phyloP scores from a whole-genome alignment of 495 filamentous ascomycete genomes.

The Usnea hakonensis region DNA sequence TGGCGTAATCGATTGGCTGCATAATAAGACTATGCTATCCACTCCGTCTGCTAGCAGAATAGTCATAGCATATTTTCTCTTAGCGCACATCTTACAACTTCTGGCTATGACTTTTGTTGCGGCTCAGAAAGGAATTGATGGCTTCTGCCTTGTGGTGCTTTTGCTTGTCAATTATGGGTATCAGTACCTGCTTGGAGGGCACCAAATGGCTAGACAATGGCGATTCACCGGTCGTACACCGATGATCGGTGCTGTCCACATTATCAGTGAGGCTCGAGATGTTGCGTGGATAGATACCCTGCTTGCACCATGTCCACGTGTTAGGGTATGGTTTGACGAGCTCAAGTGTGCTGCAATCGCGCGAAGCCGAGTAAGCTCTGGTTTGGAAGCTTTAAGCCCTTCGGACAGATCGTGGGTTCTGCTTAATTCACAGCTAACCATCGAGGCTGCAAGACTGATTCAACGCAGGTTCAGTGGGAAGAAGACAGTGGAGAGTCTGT shows the following conservation, averaged over 20 bases:
- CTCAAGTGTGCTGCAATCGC: background rate
- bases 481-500: background rate
- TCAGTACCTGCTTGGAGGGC: conserved; percentile 1
- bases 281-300: conserved; percentile 18
- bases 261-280: conserved; percentile 8
- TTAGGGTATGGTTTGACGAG: conserved; percentile 9
- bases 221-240: conserved; percentile 16
- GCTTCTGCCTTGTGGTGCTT: conserved; percentile 17
- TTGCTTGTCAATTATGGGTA: background rate
- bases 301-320: conserved; percentile 12
- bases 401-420: conserved; percentile 14
- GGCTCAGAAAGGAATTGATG: conserved; percentile 23
- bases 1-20: conserved; percentile 19
- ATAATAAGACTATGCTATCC: conserved; percentile 23
- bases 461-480: background rate
- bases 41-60: background rate
- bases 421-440: conserved; percentile 9
- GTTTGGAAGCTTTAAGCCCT: background rate
- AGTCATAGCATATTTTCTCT: background rate
- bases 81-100: conserved; percentile 17
- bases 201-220: conserved; percentile 16
- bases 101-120: conserved; percentile 25
- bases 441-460: conserved; percentile 12
- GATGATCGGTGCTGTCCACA: conserved; percentile 19
- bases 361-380: background rate